These are phyloP conservation scores for Volvox carteri DNA, from an alignment of 163 green algal genomes.

Conservation along the genomic window DNA sequence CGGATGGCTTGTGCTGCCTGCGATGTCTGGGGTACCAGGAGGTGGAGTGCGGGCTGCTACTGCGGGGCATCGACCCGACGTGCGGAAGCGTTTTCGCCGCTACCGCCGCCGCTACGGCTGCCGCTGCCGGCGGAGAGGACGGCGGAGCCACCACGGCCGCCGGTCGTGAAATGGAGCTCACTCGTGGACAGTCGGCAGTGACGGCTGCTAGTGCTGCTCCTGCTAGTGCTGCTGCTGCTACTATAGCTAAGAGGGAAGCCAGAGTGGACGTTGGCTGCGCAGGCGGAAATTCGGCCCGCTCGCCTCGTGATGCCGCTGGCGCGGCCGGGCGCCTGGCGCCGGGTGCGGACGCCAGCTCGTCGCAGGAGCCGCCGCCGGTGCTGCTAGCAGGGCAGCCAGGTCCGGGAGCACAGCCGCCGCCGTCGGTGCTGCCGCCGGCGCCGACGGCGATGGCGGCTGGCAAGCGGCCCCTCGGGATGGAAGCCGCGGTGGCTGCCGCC, in stretches of 20 bases:
- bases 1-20: background rate
- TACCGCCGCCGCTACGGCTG: background rate
- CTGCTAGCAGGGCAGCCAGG: background rate
- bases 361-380: no score
- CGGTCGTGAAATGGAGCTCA: background rate
- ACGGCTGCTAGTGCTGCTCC: no score
- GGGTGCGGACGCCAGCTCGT: no score
- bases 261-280: no score
- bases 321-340: no score
- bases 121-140: background rate
- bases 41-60: constrained; percentile 36
- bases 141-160: background rate
- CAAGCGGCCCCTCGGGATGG: background rate
- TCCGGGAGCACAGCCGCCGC: background rate
- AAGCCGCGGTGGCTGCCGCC: background rate
- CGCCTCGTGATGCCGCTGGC: no score
- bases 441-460: background rate
- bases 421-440: background rate
- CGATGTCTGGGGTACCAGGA: background rate
- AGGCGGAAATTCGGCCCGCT: no score
- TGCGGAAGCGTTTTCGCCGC: background rate
- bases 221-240: no score
- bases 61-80: background rate
- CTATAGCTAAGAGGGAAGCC: no score
- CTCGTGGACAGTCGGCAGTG: no score